Evolutionary conservation across 352 stramenopile species (phyloP), one percentile per base, ranked within the genome.

Genomic region (Pythium sukuiense): DNA sequence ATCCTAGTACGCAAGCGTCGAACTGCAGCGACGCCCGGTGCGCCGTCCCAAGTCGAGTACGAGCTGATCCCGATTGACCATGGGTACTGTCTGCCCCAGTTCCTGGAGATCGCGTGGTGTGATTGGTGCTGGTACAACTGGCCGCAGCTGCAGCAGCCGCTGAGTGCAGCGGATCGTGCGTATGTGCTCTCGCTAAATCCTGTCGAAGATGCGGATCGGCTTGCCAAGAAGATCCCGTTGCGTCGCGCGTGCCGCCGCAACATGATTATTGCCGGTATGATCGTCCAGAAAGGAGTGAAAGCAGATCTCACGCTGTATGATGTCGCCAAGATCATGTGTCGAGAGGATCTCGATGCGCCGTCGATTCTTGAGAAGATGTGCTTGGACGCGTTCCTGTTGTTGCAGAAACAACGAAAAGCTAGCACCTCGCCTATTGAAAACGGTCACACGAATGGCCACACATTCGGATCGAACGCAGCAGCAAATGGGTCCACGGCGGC

Each of bases 21-120:
- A 24, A 81, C 73, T 24, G 49, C 75, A 32, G 72, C 77, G 41
- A 82, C 71, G 5, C 20, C 50, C 20, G 14, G n/a, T 1, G 45
- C 45, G 18, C 16, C 45, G 45, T 26, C 50, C 18, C 74, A 80
- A 29, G 66, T 79, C 30, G 86, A 96, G 58, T 96, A 98, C 65
- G 87, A 97, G 63, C 78, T 99, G 27, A 96, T 99, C 59, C 97
- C 97, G n/a, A 99, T 99, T 78, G 97, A 99, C 80, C 97, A 99
- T 75, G 97, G 97, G 13, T 99, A 99, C 70, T 99, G 95, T 72
- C 76, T 99, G 32, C 90, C 97, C 20, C 93, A 98, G 63, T 92
- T 93, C 41, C 72, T 98, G 16, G 94, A 99, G 71, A 98, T 99
- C 29, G 97, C 88, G 24, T 99, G 97, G 93, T 99, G 97, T 69